Evolutionary conservation across 2,329 filamentous ascomycete genomes (phyloP).

Genomic region (Davidsoniella eucalypti): DNA sequence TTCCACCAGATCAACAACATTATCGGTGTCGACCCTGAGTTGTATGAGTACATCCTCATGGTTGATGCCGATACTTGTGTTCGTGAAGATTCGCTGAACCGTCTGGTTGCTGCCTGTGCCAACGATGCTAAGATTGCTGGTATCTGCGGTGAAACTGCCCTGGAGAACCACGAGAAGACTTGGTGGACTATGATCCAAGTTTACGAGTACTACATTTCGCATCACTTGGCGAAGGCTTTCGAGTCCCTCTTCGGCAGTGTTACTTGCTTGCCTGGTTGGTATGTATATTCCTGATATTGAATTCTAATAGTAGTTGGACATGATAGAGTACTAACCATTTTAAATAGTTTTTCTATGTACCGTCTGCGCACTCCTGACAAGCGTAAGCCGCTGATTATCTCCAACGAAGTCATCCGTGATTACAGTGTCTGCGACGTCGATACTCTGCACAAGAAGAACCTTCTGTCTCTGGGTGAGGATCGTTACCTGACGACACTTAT

Average conservation of each 20-base stretch:
- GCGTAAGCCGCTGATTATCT: conserved; percentile 85
- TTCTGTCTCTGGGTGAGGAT: conserved; percentile 88
- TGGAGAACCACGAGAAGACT: conserved; percentile 85
- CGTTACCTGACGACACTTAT: conserved; percentile 93
- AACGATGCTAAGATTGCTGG: conserved; percentile 93
- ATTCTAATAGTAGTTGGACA: background rate
- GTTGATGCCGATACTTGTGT: conserved; percentile 96
- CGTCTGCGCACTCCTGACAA: conserved; percentile 85
- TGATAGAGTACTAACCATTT: conserved; percentile 4
- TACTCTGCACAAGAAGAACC: conserved; percentile 92
- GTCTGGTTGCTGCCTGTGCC: conserved; percentile 79
- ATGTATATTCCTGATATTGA: conserved; percentile 27
- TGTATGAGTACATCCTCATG: conserved; percentile 96
- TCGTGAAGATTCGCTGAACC: conserved; percentile 77
- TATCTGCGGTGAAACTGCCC: conserved; percentile 90
- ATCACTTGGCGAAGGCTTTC: conserved; percentile 91
- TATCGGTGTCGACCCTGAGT: conserved; percentile 89
- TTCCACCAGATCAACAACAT: conserved; percentile 99
- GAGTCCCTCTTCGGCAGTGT: conserved; percentile 96
- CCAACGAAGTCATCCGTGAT: conserved; percentile 71
- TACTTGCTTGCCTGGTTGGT: conserved; percentile 98
- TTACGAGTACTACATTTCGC: conserved; percentile 98
- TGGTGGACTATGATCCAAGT: conserved; percentile 99
- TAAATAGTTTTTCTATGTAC: conserved; percentile 89
- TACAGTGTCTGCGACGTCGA: conserved; percentile 84